Evolutionary conservation across 208 protist genomes (phyloP), one percentile per base, ranked within the genome.

Genomic region (Leishmania arabica): DNA sequence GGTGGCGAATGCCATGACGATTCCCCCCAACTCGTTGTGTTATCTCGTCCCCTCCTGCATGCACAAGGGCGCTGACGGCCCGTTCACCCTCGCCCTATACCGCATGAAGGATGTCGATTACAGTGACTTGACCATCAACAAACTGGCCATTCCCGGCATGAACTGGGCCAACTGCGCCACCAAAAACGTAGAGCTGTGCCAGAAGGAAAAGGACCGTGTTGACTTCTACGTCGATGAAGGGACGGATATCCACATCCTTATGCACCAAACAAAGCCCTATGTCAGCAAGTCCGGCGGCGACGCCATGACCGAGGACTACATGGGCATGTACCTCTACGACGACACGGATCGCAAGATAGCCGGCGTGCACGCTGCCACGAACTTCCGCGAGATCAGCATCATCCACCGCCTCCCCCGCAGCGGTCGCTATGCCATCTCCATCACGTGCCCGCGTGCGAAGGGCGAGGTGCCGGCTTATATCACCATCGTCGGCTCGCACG

Each of bases 291-390:
- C 75, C 7, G 87, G 86, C 34, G 84, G 88, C 51, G 89, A 96
- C 77, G 88, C 90, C 51, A 96, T 94, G 91, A 88, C 88, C 24
- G 86, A 95, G 72, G 88, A 94, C 70, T 96, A 88, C 81, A 88
- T 95, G 80, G 93, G 93, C 60, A 89, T 94, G 86, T 96, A 96
- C 86, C 86, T 96, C 51, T 95, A 96, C 88, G 86, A 94, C 74
- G 86, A 89, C 66, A 84, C 84, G 21, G 87, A 95, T 72, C 69
- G 85, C n/a, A 85, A 84, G 53, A 88, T 96, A 34, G 78, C 82
- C 62, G 91, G 90, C 65, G 90, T 95, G 47, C 85, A 91, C 68
- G 86, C 88, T 9, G 93, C 93, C 15, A 96, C 91, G n/a, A 96
- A 96, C 83, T 96, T 90, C 73, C 91, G 93, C 47, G 93, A 96